Evolutionary conservation across 2,329 filamentous ascomycete genomes (phyloP).

Genomic region (Hymenoscyphus repandus): DNA sequence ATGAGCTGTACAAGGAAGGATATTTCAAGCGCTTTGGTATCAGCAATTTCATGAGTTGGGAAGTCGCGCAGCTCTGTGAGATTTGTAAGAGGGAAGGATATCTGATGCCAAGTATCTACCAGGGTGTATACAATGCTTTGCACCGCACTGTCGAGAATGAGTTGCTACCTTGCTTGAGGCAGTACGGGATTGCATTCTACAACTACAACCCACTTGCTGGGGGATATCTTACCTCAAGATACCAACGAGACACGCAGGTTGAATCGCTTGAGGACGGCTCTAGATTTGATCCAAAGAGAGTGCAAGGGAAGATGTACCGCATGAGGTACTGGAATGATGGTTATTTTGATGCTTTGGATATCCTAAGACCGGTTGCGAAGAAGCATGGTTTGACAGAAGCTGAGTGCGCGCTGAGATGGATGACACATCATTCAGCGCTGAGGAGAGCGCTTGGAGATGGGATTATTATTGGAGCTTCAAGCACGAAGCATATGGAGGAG

Average conservation of each 20-base stretch:
- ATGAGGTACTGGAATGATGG: constrained; percentile 56
- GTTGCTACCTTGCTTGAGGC: constrained; percentile 50
- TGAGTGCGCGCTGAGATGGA: constrained; percentile 71
- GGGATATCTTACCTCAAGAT: constrained; percentile 40
- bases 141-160: constrained; percentile 53
- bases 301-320: constrained; percentile 47
- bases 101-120: constrained; percentile 32
- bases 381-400: constrained; percentile 65
- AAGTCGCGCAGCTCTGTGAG: constrained; percentile 28
- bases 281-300: constrained; percentile 35
- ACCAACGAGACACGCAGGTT: constrained; percentile 46
- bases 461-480: constrained; percentile 38
- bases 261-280: constrained; percentile 21
- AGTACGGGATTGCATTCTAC: constrained; percentile 57
- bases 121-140: constrained; percentile 31
- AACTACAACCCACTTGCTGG: constrained; percentile 55
- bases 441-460: constrained; percentile 44
- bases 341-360: constrained; percentile 59
- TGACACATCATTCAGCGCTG: constrained; percentile 62
- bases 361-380: constrained; percentile 62
- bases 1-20: constrained; percentile 32
- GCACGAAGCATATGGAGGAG: constrained; percentile 35
- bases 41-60: constrained; percentile 50
- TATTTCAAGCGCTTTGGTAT: constrained; percentile 46
- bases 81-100: constrained; percentile 32